Conservation (phyloP, 179 eudicot genomes). For the Monotropa hypopitys region DNA sequence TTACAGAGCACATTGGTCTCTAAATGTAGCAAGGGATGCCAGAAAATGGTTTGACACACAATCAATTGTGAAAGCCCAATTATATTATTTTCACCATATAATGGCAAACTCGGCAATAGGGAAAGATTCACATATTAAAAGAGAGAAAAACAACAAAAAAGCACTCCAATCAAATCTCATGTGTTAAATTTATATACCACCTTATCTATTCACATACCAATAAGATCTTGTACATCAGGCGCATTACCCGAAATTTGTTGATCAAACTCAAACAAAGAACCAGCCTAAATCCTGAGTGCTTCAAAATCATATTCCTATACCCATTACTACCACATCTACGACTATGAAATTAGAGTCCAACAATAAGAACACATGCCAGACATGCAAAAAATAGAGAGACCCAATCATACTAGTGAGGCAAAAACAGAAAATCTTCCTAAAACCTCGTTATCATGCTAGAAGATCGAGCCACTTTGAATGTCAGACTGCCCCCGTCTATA, state of each 20-base stretch:
- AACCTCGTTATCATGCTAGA: slow-evolving; percentile 77
- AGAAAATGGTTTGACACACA: background rate
- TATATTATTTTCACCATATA: background rate
- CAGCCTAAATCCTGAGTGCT: slow-evolving; percentile 30
- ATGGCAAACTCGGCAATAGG: background rate
- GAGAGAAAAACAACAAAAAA: slow-evolving; percentile 7
- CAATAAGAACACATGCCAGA: slow-evolving; percentile 29
- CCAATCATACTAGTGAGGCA: slow-evolving; percentile 35
- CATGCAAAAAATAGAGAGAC: slow-evolving; percentile 26
- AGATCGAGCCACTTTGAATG: slow-evolving; percentile 58
- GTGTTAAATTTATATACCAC: slow-evolving; percentile 55
- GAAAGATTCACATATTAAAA: background rate
- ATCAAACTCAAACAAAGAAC: slow-evolving; percentile 33
- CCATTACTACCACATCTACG: slow-evolving; percentile 29
- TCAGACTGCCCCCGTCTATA: slow-evolving; percentile 42
- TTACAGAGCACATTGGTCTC: background rate
- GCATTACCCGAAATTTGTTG: slow-evolving; percentile 33
- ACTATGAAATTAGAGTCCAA: slow-evolving; percentile 27
- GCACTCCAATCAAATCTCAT: slow-evolving; percentile 17
- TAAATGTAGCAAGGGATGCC: background rate
- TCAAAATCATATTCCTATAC: slow-evolving; percentile 30
- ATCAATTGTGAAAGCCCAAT: background rate
- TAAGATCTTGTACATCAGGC: slow-evolving; percentile 52
- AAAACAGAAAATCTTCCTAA: slow-evolving; percentile 28
- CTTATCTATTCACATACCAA: slow-evolving; percentile 64